These are phyloP conservation scores for Eucalyptus curtisii DNA, from an alignment of 345 rosid species.

Conservation along the genomic window DNA sequence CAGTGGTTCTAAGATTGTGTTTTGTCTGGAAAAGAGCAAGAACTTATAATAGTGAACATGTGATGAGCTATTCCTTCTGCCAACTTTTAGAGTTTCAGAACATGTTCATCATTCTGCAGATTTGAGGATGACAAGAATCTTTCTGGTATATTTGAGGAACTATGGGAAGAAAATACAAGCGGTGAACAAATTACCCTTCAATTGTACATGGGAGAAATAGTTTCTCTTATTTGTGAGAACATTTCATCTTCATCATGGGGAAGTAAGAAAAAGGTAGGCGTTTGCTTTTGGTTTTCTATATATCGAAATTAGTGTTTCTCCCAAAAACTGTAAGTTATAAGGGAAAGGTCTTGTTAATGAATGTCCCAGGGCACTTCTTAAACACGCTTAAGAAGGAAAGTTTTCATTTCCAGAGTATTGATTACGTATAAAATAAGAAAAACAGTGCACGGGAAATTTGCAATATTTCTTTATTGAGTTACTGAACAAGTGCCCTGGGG, in stretches of 20 bases:
- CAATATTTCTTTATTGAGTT: neutral
- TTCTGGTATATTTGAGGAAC: slow-evolving; percentile 80
- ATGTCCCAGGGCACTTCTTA: neutral
- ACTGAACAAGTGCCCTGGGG: neutral
- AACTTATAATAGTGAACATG: neutral
- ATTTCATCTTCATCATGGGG: slow-evolving; percentile 85
- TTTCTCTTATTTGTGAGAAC: slow-evolving; percentile 62
- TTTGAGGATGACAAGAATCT: slow-evolving; percentile 88
- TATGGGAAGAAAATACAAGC: slow-evolving; percentile 92
- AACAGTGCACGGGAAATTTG: neutral
- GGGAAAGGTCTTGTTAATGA: neutral
- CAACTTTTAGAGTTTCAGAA: neutral
- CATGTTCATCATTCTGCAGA: slow-evolving; percentile 26
- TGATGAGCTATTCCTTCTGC: neutral
- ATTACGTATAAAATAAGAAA: neutral
- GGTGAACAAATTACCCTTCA: slow-evolving; percentile 80
- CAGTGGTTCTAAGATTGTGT: neutral
- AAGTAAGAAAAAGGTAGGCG: slow-evolving; percentile 61
- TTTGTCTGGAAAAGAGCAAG: neutral
- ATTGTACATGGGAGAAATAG: slow-evolving; percentile 70
- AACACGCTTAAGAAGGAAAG: neutral
- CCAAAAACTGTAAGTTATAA: neutral
- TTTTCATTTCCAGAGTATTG: neutral
- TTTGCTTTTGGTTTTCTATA: neutral
- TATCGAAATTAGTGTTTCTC: neutral